Evolutionary conservation across 2,329 filamentous ascomycete species (phyloP).

Genomic region (Triangularia verruculosa): DNA sequence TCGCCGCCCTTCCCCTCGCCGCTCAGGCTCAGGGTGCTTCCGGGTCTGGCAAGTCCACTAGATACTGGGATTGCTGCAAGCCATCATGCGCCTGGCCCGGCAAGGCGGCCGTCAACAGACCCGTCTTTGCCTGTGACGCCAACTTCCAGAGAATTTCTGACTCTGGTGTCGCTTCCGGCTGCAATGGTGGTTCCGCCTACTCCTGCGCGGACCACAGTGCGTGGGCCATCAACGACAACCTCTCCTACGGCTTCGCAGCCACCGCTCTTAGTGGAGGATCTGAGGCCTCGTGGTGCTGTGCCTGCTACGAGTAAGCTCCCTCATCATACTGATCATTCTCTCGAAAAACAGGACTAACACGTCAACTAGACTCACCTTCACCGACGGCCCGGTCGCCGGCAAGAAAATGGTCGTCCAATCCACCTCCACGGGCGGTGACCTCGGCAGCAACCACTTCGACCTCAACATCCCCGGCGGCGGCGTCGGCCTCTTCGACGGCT

Average conservation of each 20-base stretch:
- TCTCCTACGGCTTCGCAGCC: conserved; percentile 64
- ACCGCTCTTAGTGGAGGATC: conserved; percentile 53
- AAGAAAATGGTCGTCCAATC: conserved; percentile 64
- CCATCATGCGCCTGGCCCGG: conserved; percentile 60
- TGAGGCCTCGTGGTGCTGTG: conserved; percentile 64
- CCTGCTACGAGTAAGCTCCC: conserved; percentile 52
- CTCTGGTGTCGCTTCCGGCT: conserved; percentile 49
- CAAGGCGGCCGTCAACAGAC: conserved; percentile 51
- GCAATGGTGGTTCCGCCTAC: conserved; percentile 52
- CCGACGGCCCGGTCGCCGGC: conserved; percentile 48
- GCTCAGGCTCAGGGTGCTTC: conserved; percentile 23
- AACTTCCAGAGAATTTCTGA: conserved; percentile 53
- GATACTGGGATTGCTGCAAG: conserved; percentile 69
- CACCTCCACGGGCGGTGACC: conserved; percentile 60
- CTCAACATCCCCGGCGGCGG: conserved; percentile 55
- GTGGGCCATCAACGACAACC: conserved; percentile 55
- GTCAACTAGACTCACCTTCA: conserved; percentile 50
- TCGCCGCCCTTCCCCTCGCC: conserved; percentile 20
- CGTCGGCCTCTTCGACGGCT: conserved; percentile 53
- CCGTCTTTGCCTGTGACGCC: conserved; percentile 53
- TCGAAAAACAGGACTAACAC: neutral
- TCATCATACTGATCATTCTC: neutral
- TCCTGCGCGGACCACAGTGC: conserved; percentile 62
- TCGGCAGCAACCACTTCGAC: conserved; percentile 58
- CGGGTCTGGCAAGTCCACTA: conserved; percentile 28